These are phyloP conservation scores for Boletellus deceptivus DNA, from an alignment of 1,284 basidiomycete genomes.

Conservation along the genomic window DNA sequence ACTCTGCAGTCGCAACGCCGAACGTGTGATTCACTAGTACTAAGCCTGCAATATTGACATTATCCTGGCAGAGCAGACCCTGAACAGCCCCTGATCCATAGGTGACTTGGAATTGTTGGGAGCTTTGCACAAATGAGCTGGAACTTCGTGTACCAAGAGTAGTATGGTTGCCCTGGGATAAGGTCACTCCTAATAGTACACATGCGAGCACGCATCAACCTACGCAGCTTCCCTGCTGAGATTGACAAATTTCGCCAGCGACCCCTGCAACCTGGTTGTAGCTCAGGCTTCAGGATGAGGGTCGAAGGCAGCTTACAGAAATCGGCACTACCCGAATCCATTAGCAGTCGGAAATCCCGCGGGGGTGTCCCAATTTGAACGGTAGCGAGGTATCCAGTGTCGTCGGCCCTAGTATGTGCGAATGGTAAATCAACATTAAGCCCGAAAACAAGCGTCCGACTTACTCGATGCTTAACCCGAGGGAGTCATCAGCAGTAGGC, in stretches of 20 bases:
- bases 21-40: conserved; percentile 63
- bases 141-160: conserved; percentile 69
- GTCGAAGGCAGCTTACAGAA: conserved; percentile 46
- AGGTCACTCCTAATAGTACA: conserved; percentile 7
- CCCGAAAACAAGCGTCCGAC: conserved; percentile 10
- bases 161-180: conserved; percentile 56
- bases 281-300: neutral
- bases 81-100: conserved; percentile 76
- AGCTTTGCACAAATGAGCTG: conserved; percentile 58
- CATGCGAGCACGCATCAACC: conserved; percentile 3
- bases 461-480: conserved; percentile 74
- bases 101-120: conserved; percentile 62
- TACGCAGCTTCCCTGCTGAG: conserved; percentile 27
- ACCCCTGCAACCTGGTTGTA: conserved; percentile 21
- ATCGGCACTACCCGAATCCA: conserved; percentile 87
- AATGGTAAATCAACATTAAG: neutral
- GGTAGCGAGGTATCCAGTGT: conserved; percentile 63
- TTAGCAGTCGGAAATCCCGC: conserved; percentile 66
- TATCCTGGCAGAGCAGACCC: conserved; percentile 68
- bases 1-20: conserved; percentile 67
- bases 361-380: conserved; percentile 80
- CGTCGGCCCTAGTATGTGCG: conserved; percentile 37
- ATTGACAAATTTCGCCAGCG: conserved; percentile 29
- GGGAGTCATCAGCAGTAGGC: conserved; percentile 55
- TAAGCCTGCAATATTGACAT: conserved; percentile 68